phyloP scores from a whole-genome alignment of 495 filamentous ascomycete species.

The Aspergillus sclerotiicarbonarius region DNA sequence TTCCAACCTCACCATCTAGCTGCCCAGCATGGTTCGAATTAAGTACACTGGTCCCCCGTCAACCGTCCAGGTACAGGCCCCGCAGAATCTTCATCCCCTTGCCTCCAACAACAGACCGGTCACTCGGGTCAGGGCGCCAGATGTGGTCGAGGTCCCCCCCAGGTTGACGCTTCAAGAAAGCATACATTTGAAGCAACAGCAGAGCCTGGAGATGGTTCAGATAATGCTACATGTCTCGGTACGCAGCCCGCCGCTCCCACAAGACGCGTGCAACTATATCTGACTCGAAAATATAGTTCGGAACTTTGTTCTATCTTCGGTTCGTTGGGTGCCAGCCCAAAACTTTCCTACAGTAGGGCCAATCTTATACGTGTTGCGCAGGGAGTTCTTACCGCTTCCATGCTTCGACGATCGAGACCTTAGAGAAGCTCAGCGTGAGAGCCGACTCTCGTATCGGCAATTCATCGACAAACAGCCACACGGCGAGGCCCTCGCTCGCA shows the following conservation, averaged over 20 bases:
- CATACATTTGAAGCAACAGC: constrained; percentile 29
- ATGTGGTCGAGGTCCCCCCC: constrained; percentile 13
- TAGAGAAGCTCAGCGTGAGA: constrained; percentile 19
- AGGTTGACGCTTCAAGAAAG: constrained; percentile 9
- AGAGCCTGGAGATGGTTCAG: constrained; percentile 50
- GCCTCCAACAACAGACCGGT: constrained; percentile 4
- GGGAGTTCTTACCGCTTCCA: constrained; percentile 31
- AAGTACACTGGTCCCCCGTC: constrained; percentile 23
- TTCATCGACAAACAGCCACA: constrained; percentile 20
- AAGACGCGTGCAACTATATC: background rate
- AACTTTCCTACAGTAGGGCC: background rate
- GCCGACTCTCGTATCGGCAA: constrained; percentile 26
- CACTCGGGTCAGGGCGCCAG: constrained; percentile 17
- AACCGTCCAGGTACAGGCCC: constrained; percentile 20
- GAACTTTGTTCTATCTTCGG: constrained; percentile 33
- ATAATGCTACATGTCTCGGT: constrained; percentile 44
- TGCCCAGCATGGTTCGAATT: constrained; percentile 23
- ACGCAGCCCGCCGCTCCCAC: constrained; percentile 13
- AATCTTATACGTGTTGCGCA: constrained; percentile 16
- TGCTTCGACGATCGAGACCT: constrained; percentile 33
- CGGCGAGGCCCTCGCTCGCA: background rate
- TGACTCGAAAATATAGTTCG: constrained; percentile 19
- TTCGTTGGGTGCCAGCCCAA: constrained; percentile 11
- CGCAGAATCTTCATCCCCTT: constrained; percentile 4
- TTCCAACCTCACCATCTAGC: background rate